Conservation (phyloP, 106 monocot species). For the Amphibolis antarctica region DNA sequence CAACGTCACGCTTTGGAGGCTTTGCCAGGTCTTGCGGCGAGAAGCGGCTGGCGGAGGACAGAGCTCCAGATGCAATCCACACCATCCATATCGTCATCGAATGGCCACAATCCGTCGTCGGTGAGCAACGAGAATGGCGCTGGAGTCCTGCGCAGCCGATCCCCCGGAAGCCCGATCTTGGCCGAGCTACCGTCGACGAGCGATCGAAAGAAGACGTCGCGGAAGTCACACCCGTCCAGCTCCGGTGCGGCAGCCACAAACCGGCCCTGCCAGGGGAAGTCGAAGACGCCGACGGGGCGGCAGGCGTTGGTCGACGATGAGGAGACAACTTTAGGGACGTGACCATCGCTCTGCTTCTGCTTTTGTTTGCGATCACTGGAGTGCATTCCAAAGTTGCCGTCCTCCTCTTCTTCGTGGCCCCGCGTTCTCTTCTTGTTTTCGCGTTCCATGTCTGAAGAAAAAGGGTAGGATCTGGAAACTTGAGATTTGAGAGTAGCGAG, state of each 20-base stretch:
- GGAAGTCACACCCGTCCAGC: constrained; percentile 26
- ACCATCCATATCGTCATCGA: constrained; percentile 19
- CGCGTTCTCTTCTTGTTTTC: no score
- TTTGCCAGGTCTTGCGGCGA: background rate
- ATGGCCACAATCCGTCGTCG: constrained; percentile 9
- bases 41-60: constrained; percentile 25
- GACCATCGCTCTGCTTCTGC: no score
- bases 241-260: constrained; percentile 4
- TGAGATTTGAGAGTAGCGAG: no score
- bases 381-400: no score
- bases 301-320: no score
- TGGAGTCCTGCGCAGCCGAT: constrained; percentile 14
- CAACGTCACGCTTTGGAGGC: constrained; percentile 5
- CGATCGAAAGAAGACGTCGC: constrained; percentile 68
- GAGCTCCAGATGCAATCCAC: constrained; percentile 48
- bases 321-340: no score
- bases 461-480: no score
- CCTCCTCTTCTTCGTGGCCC: no score
- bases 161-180: constrained; percentile 38
- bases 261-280: constrained; percentile 49
- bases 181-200: constrained; percentile 54
- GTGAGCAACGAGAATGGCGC: constrained; percentile 4
- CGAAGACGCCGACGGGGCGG: constrained; percentile 38
- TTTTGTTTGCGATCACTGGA: no score
- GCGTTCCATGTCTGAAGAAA: no score